A percentile compares a stretch with the other conserved stretches of the same genome.
Evolutionary conservation across 2,329 filamentous ascomycete species (phyloP).

Genomic region (Aspergillus sp.): DNA sequence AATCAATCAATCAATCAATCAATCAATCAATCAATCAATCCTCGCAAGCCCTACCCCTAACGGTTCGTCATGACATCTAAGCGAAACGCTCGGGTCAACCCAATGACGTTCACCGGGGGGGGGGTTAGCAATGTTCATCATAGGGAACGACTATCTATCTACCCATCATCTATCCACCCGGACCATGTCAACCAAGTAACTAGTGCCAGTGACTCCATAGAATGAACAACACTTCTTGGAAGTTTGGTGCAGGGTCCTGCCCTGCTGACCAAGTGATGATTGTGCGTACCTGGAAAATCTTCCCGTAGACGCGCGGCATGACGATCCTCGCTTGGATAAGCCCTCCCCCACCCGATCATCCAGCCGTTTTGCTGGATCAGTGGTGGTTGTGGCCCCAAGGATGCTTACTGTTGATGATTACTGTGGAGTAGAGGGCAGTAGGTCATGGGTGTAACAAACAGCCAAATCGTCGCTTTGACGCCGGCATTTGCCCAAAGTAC

Average conservation of each 20-base stretch:
- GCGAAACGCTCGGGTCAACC: too few species aligned
- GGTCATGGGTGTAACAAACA: background rate
- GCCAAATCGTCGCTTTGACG: background rate
- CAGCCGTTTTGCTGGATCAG: conserved; percentile 9
- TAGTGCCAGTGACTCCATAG: too few species aligned
- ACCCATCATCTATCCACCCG: too few species aligned
- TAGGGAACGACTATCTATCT: too few species aligned
- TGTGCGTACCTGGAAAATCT: background rate
- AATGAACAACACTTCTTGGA: background rate
- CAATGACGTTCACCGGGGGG: too few species aligned
- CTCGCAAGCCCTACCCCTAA: too few species aligned
- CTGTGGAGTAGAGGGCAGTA: background rate
- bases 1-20: too few species aligned
- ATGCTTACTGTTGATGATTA: background rate
- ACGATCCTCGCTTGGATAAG: conserved; percentile 20
- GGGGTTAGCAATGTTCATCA: too few species aligned
- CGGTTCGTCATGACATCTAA: too few species aligned
- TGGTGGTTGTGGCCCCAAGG: background rate
- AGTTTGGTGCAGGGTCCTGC: background rate
- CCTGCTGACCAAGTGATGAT: background rate
- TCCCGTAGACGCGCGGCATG: conserved; percentile 21
- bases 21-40: too few species aligned
- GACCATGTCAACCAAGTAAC: too few species aligned
- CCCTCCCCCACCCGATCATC: conserved; percentile 14
- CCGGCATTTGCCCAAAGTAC: background rate